Base-by-base conservation (phyloP, 345 rosid species). In the Euphorbia tirucalli region DNA sequence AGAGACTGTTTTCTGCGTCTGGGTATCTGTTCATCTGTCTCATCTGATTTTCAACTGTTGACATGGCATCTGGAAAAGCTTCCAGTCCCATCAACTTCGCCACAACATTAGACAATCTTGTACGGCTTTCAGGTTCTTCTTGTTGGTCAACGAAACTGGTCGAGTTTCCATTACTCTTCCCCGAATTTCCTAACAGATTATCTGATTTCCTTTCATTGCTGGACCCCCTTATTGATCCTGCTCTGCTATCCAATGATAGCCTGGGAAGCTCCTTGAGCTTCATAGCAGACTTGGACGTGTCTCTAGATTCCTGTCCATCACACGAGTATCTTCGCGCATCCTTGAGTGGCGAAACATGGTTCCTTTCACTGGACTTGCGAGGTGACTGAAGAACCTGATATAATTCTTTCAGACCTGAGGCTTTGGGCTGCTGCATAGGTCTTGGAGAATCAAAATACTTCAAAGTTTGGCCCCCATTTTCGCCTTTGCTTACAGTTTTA, bases 11-110 rank as follows among this genome's bases (percentile, higher is more conserved):
- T 70, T 81, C 77, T n/a, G 58, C 82, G 54, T 71, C 70, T 5
- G 56, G 59, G 35, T 66, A 24, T 65, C 77, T 71, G 65, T 73
- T 64, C 35, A 49, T 61, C 31, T 71, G 73, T 57, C 65, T 64
- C 11, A 67, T 68, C 48, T 66, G 84, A 73, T 71, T 66, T 37
- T 56, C 64, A 11, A 55, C 74, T 56, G 61, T 39, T 16, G 74
- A 61, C 70, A 39, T 62, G 46, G 87, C 59, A 66, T 83, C 86
- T 46, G 90, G 89, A 50, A 82, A 72, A 71, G 76, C 75, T 69
- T 93, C 99, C 68, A 96, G 82, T 27, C 99, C 98, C 98, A 93
- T 95, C 79, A 95, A 64, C 83, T 86, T 93, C 21, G 92, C 98
- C 67, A 93, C 89, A 61, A 91, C 85, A 69, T 88, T 83, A 5